Conservation (phyloP, 2,329 filamentous ascomycete genomes). For the Ilyonectria destructans region DNA sequence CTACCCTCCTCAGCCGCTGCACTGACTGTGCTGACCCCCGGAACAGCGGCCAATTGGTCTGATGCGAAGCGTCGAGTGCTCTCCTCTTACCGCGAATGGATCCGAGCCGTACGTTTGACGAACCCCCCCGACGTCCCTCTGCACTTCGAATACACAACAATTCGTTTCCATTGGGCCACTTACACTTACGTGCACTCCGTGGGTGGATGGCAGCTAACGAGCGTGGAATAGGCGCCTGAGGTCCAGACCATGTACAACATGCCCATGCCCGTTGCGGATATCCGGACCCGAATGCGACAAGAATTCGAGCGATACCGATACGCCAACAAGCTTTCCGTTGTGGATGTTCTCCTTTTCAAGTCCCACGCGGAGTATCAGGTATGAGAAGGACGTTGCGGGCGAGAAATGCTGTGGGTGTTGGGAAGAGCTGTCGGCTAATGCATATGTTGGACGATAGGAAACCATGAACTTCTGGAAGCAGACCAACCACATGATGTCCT, state of each 20-base stretch:
- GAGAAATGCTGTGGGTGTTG: slow-evolving; percentile 76
- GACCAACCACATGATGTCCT: slow-evolving; percentile 94
- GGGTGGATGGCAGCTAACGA: slow-evolving; percentile 36
- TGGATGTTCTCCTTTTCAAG: slow-evolving; percentile 92
- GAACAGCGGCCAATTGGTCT: slow-evolving; percentile 85
- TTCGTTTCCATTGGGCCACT: neutral
- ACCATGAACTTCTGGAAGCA: slow-evolving; percentile 99
- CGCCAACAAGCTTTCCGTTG: slow-evolving; percentile 88
- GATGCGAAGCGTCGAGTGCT: slow-evolving; percentile 92
- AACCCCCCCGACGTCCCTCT: slow-evolving; percentile 11
- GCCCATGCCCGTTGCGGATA: slow-evolving; percentile 86
- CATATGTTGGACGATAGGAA: slow-evolving; percentile 73
- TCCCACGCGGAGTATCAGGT: slow-evolving; percentile 97
- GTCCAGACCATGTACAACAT: slow-evolving; percentile 98
- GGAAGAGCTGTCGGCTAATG: slow-evolving; percentile 32
- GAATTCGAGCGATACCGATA: slow-evolving; percentile 98
- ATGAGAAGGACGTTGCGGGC: slow-evolving; percentile 44
- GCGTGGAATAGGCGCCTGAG: slow-evolving; percentile 82
- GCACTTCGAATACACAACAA: neutral
- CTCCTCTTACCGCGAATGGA: slow-evolving; percentile 94
- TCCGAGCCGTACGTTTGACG: slow-evolving; percentile 85
- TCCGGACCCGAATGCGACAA: slow-evolving; percentile 95
- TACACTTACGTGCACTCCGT: neutral
- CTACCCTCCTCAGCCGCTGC: slow-evolving; percentile 11
- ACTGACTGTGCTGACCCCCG: slow-evolving; percentile 54